Base-by-base conservation (phyloP, 352 stramenopile species). In the Blastocystis sp. region DNA sequence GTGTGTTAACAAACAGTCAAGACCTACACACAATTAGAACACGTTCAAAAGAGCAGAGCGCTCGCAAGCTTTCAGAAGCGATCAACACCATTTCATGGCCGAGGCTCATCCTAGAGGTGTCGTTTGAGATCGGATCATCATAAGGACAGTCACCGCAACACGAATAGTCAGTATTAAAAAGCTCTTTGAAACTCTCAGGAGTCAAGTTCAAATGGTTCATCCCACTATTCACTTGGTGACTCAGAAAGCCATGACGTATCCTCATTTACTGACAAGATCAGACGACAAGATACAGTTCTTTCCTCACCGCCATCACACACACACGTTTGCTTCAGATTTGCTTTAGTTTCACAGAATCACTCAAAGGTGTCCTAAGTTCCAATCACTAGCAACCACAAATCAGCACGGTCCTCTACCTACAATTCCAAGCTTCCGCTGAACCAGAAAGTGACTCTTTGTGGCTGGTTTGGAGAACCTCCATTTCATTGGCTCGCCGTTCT, bases 321-420 rank as follows among this genome's bases (percentile, higher is more conserved):
- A 74, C 24, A 74, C 19, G 24, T 10, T 35, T 67, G 74, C 74
- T 85, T 85, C 74, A 85, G 74, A 85, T 67, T 37, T 67, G n/a
- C 21, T 21, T 55, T 55, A 70, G 16, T 62, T 85, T 85, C 66
- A 51, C 59, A 69, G 51, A 19, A 59, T 29, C 50, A 85, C 74
- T 85, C 74, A 85, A 85, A 85, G 74, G 74, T 85, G 74, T 85
- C 74, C 74, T 85, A 85, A 85, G 74, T 85, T 85, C 41, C 50
- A 66, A 85, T 67, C 74, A 85, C 55, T 41, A 85, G 74, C 74
- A 69, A n/a, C 59, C 21, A 62, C 24, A 13, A 45, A 24, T 33
- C 37, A 77, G 9, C 16, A 45, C 19, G 35, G 61, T 50, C 39
- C 59, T 33, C n/a, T 33, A 71, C 63, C 26, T 71, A 50, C 66